Base-by-base conservation (phyloP, 2,329 filamentous ascomycete species). In the Diaporthe batatas region DNA sequence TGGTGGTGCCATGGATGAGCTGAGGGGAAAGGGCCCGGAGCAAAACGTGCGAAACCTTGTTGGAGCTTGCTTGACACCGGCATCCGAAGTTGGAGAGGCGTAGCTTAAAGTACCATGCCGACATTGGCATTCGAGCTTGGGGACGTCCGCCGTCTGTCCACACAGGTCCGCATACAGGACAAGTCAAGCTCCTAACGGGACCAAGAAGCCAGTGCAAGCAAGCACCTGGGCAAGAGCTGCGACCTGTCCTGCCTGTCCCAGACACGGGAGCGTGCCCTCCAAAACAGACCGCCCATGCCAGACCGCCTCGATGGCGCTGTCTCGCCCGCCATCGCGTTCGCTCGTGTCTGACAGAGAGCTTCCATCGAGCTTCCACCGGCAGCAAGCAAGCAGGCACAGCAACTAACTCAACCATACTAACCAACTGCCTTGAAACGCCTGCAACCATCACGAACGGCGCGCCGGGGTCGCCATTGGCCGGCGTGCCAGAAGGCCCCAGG, bases 381-480 rank as follows among this genome's bases (percentile, higher is more conserved):
- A 49, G 34, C 34, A 36, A 10, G 11, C 34, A 36, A 36, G n/a
- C n/a, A n/a, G 29, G 29, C 29, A 29, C 29, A 5, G 5, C 29
- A 29, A 5, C 29, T 29, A 5, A 29, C 29, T 29, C 5, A 3
- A 5, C 29, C 29, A 29, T 29, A 5, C 29, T 29, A 29, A 29
- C 29, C 39, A 42, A 36, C 34, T 57, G 53, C 53, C 53, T 58
- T 58, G 53, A 70, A 70, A 49, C 32, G 44, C 23, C 11, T 62
- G 55, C 55, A 62, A 53, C 55, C 55, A 70, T 70, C 68, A 53
- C 44, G 32, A 70, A n/a, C 18, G n/a, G 18, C 68, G 42, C 6
- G 16, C 53, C 44, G 14, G 47, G 42, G 44, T 34, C 42, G 18
- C 54, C 16, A 74, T 72, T 74, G 70, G 70, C 72, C 44, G 29